A percentile compares a stretch with the other conserved stretches of the same genome.
These are phyloP conservation scores for Yarrowia sp. DNA, from an alignment of 805 yeast species.

Conservation along the genomic window DNA sequence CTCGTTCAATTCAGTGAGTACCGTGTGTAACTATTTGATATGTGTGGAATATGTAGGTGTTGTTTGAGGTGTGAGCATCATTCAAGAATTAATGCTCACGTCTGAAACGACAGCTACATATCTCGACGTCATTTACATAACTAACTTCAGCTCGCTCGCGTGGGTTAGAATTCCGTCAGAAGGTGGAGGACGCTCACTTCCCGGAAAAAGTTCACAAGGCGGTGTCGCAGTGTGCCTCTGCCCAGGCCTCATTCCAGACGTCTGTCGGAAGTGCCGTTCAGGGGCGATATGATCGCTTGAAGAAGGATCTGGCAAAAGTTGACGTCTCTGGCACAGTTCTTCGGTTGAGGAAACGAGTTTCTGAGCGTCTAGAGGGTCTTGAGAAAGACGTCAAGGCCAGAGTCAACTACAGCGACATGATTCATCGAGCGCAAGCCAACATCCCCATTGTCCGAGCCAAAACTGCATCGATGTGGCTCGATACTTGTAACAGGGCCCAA, in stretches of 20 bases:
- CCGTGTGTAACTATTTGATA: not conserved
- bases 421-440: not conserved
- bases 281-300: not conserved
- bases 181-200: slow-evolving; percentile 1
- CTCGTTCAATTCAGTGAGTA: slow-evolving; percentile 27
- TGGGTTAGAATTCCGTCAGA: slow-evolving; percentile 1
- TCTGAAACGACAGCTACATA: too few species aligned
- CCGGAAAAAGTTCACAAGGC: slow-evolving; percentile 10
- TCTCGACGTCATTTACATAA: too few species aligned
- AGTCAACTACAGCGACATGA: not conserved
- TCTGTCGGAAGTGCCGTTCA: not conserved
- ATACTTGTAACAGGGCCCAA: not conserved
- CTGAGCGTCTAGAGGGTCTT: not conserved
- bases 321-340: not conserved
- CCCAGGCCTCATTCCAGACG: slow-evolving; percentile 24
- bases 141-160: slow-evolving; percentile 21
- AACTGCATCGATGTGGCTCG: not conserved
- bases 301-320: not conserved
- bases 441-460: slow-evolving; percentile 1
- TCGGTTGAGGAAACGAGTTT: not conserved
- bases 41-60: not conserved
- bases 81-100: too few species aligned
- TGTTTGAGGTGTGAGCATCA: too few species aligned
- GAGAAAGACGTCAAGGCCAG: not conserved
- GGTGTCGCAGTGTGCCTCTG: slow-evolving; percentile 12